Base-by-base conservation (phyloP, 2,329 filamentous ascomycete species). In the Paradendryphiella salina region DNA sequence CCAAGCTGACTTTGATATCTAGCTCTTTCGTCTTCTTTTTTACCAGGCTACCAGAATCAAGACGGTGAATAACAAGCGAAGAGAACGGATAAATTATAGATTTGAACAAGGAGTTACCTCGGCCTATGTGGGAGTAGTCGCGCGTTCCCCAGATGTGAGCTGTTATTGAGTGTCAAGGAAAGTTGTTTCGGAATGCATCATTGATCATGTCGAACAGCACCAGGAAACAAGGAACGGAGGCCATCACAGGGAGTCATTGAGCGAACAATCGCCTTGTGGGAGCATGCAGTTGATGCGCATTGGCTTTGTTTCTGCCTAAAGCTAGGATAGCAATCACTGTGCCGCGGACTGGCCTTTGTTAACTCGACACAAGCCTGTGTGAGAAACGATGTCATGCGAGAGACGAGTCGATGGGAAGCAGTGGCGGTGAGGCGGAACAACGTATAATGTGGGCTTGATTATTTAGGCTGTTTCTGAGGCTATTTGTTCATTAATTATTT, bases 151-250 rank as follows among this genome's bases (percentile, higher is more conserved):
- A 54, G 56, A 61, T 54, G 45, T 52, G 45, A 56, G 39, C 18
- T 40, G 50, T 53, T 53, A 43, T 56, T 54, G 42, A 38, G 21
- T 23, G 39, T 43, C 10, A 36, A 52, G 57, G 54, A 65, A 62
- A 59, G 60, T 54, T 20, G 54, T 54, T 48, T 57, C 41, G 63
- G 57, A 61, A 63, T 62, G 62, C 44, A 59, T 51, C 29, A 40
- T 50, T 39, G 43, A 29, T 35, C 52, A 56, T 52, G 54, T 50
- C 49, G 29, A 47, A 47, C 39, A 46, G 26, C 8, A 15, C 20
- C 8, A 32, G 17, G 15, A 9, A 20, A 49, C 50, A 46, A 29
- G 48, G 51, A 57, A 62, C 46, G 54, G 56, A 47, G 34, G 29
- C 43, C 37, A 29, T 28, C 8, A 3, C 37, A 40, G 34, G 15